Evolutionary conservation across 352 stramenopile species (phyloP).

Genomic region (Globisporangium nunn): DNA sequence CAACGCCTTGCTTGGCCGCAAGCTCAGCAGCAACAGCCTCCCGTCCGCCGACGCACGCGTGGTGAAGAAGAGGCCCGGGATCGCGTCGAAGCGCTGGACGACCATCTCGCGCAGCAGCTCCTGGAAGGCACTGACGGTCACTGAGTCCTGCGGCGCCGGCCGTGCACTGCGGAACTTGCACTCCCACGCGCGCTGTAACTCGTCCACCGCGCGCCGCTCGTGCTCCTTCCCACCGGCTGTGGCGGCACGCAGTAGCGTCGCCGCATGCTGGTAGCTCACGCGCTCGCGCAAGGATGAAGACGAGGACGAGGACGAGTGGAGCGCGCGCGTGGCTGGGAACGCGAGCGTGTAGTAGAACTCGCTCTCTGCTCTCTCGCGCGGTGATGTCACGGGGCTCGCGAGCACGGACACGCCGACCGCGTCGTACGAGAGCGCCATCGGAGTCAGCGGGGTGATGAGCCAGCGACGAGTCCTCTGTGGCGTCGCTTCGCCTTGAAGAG

Average conservation of each 20-base stretch:
- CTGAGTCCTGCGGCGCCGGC: conserved; percentile 36
- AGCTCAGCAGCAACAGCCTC: conserved; percentile 30
- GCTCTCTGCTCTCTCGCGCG: conserved; percentile 19
- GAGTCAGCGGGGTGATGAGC: no score
- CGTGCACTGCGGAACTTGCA: conserved; percentile 54
- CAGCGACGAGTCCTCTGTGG: no score
- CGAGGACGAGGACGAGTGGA: background rate
- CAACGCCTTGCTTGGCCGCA: conserved; percentile 38
- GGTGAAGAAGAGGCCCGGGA: conserved; percentile 34
- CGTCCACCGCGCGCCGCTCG: conserved; percentile 33
- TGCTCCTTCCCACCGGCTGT: conserved; percentile 34
- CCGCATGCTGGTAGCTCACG: conserved; percentile 41
- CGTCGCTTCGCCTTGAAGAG: no score
- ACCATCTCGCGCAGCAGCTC: conserved; percentile 67
- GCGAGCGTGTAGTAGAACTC: conserved; percentile 74
- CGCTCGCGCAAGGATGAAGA: conserved; percentile 10
- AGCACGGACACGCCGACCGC: conserved; percentile 33
- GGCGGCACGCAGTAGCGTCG: conserved; percentile 39
- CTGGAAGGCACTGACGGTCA: conserved; percentile 44
- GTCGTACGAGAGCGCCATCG: conserved; percentile 28
- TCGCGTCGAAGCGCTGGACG: conserved; percentile 48
- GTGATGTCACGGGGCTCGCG: conserved; percentile 34
- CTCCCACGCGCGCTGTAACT: conserved; percentile 52
- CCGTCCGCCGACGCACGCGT: conserved; percentile 21
- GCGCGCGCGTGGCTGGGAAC: conserved; percentile 39